phyloP scores from a whole-genome alignment of 2,329 filamentous ascomycete genomes.

The Hymenotorrendiella dingleyae region DNA sequence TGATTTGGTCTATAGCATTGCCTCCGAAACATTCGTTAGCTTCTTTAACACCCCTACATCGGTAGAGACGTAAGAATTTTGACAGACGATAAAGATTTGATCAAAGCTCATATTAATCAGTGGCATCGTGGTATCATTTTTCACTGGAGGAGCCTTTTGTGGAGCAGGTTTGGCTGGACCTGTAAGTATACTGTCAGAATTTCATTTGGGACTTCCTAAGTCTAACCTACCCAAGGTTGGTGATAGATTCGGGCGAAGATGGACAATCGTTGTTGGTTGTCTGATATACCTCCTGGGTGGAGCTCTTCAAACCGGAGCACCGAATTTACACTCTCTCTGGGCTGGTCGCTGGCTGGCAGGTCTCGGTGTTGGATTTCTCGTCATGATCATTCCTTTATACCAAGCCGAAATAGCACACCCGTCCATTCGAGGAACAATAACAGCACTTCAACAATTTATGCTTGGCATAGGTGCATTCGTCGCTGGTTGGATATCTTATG shows the following conservation, averaged over 20 bases:
- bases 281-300: constrained; percentile 68
- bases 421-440: constrained; percentile 65
- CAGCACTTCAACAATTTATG: constrained; percentile 77
- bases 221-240: constrained; percentile 33
- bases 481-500: constrained; percentile 70
- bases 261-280: constrained; percentile 67
- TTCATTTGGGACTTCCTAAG: not conserved
- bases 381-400: constrained; percentile 49
- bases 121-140: constrained; percentile 69
- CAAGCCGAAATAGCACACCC: constrained; percentile 77
- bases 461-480: constrained; percentile 67
- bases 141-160: constrained; percentile 56
- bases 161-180: constrained; percentile 50
- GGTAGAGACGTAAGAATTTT: constrained; percentile 23
- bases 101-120: constrained; percentile 31
- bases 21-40: constrained; percentile 38
- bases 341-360: constrained; percentile 65
- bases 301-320: constrained; percentile 64
- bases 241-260: constrained; percentile 61
- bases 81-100: too few relatives aligned
- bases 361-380: constrained; percentile 46
- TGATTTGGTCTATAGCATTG: constrained; percentile 33
- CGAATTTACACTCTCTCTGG: constrained; percentile 54
- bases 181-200: constrained; percentile 2
- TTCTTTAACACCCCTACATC: constrained; percentile 34